Percentiles rank a stretch among this genome's conserved stretches.
These are phyloP conservation scores for Cicer yamashitae DNA, from an alignment of 306 rosid genomes.

Conservation along the genomic window DNA sequence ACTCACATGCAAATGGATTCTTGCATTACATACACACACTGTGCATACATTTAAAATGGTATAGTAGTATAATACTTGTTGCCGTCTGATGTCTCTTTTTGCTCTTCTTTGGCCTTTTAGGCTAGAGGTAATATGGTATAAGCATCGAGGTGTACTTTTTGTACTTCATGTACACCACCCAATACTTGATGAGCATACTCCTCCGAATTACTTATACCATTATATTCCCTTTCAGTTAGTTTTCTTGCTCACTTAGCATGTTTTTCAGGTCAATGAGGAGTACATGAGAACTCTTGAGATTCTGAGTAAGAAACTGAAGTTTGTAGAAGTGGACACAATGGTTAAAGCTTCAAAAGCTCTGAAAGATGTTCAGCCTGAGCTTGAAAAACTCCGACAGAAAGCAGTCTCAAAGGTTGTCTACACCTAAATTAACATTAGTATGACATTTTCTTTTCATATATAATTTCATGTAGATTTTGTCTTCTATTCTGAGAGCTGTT, in stretches of 20 bases:
- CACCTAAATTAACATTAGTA: constrained; percentile 18
- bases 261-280: constrained; percentile 90
- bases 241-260: constrained; percentile 38
- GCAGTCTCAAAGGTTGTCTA: constrained; percentile 88
- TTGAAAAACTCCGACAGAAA: constrained; percentile 93
- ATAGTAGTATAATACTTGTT: constrained; percentile 1
- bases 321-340: constrained; percentile 84
- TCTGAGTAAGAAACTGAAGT: constrained; percentile 88
- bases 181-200: constrained; percentile 29
- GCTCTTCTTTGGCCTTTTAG: constrained; percentile 25
- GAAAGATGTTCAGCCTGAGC: constrained; percentile 96
- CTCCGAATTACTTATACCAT: constrained; percentile 7
- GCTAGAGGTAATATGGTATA: constrained; percentile 18
- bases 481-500: background rate
- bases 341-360: constrained; percentile 92
- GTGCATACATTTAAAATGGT: background rate
- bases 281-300: constrained; percentile 92
- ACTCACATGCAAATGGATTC: background rate
- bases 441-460: constrained; percentile 18
- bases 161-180: constrained; percentile 33
- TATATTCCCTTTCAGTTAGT: constrained; percentile 34
- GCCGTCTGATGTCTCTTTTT: background rate
- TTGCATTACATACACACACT: background rate
- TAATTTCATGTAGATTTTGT: constrained; percentile 7
- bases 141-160: constrained; percentile 31